phyloP scores from a whole-genome alignment of 140 eudicot species.

The Cichorium intybus region DNA sequence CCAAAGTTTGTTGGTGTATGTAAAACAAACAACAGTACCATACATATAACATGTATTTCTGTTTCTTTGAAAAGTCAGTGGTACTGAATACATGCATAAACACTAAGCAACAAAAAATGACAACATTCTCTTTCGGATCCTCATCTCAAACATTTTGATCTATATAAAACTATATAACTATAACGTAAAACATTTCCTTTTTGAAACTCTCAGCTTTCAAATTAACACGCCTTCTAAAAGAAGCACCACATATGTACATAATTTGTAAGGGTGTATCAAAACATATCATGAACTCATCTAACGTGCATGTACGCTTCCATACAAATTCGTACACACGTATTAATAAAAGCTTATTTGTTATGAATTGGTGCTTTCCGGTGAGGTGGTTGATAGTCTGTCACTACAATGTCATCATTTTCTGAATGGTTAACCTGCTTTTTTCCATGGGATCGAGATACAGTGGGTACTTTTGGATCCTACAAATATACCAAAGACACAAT shows the following conservation, averaged over 20 bases:
- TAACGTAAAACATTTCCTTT: neutral
- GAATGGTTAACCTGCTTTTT: slow-evolving; percentile 11
- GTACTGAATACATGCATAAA: neutral
- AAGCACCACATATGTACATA: slow-evolving; percentile 13
- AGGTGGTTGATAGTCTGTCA: slow-evolving; percentile 46
- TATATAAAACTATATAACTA: neutral
- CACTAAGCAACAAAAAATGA: neutral
- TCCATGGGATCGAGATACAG: neutral
- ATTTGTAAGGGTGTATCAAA: neutral
- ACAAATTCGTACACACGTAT: neutral
- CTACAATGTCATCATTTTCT: slow-evolving; percentile 6
- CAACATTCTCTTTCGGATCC: neutral
- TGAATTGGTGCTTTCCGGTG: slow-evolving; percentile 48
- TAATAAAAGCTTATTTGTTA: slow-evolving; percentile 30
- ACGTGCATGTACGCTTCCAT: neutral
- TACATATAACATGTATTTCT: too few relatives aligned
- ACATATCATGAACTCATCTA: neutral
- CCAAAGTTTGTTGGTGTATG: too few relatives aligned
- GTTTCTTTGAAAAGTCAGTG: too few relatives aligned
- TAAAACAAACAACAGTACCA: too few relatives aligned
- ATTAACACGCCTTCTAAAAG: neutral
- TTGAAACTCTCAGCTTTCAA: neutral
- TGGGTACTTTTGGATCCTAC: slow-evolving; percentile 6
- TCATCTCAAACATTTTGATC: neutral
- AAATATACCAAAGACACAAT: neutral